These are phyloP conservation scores for Xylaria bambusicola DNA, from an alignment of 495 filamentous ascomycete genomes.

Conservation along the genomic window DNA sequence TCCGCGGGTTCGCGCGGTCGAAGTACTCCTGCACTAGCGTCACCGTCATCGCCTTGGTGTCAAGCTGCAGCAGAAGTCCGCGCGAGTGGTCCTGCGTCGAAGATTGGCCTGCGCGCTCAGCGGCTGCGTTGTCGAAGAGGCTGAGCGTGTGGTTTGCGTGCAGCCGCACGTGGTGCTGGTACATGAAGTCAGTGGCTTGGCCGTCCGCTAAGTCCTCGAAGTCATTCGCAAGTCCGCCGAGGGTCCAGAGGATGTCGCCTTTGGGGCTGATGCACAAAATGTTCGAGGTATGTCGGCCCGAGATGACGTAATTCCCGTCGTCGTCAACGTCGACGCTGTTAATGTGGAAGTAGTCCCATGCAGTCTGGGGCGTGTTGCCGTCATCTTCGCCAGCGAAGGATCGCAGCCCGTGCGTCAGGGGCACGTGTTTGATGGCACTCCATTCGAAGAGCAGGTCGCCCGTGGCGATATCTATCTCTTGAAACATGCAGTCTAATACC, in stretches of 20 bases:
- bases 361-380: slow-evolving; percentile 12
- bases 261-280: slow-evolving; percentile 37
- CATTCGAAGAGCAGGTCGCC: slow-evolving; percentile 45
- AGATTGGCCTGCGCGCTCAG: slow-evolving; percentile 6
- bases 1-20: slow-evolving; percentile 14
- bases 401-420: slow-evolving; percentile 17
- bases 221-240: slow-evolving; percentile 44
- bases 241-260: slow-evolving; percentile 43
- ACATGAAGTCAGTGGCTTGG: slow-evolving; percentile 48
- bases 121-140: slow-evolving; percentile 42
- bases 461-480: slow-evolving; percentile 51
- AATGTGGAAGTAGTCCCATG: slow-evolving; percentile 43
- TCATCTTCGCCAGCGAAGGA: slow-evolving; percentile 18
- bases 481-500: slow-evolving; percentile 46
- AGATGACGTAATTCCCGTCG: slow-evolving; percentile 42
- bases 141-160: slow-evolving; percentile 38
- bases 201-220: slow-evolving; percentile 50
- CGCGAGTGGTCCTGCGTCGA: slow-evolving; percentile 23
- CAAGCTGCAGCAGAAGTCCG: slow-evolving; percentile 47
- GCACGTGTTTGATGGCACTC: slow-evolving; percentile 11
- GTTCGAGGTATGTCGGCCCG: slow-evolving; percentile 40
- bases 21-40: slow-evolving; percentile 18
- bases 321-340: slow-evolving; percentile 37
- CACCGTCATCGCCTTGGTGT: slow-evolving; percentile 43
- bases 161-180: slow-evolving; percentile 56